Percentiles rank a stretch among this genome's conserved stretches.
These are phyloP conservation scores for Aspergillus haitiensis DNA, from an alignment of 495 filamentous ascomycete genomes.

Conservation along the genomic window DNA sequence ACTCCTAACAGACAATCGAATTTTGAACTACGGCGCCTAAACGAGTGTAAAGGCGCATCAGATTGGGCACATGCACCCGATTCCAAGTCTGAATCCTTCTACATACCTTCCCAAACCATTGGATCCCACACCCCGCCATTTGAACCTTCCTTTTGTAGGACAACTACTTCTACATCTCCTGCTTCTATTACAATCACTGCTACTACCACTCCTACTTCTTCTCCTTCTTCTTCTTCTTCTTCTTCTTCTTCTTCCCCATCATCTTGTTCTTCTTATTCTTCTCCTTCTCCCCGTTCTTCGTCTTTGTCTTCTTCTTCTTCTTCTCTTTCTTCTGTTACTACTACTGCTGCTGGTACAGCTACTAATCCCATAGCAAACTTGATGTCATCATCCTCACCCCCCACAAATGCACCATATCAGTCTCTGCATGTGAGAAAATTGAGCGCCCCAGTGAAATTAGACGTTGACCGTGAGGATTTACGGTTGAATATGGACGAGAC, in stretches of 20 bases:
- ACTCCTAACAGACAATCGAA: constrained; percentile 18
- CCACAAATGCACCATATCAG: constrained; percentile 27
- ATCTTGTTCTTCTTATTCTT: no score
- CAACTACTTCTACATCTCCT: not conserved
- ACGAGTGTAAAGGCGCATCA: constrained; percentile 11
- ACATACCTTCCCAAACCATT: constrained; percentile 10
- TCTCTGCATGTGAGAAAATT: constrained; percentile 20
- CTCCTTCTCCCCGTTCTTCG: no score
- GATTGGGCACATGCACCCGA: constrained; percentile 18
- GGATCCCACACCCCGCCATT: constrained; percentile 15
- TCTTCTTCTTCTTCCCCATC: no score
- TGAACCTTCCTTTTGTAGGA: constrained; percentile 6
- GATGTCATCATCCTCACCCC: constrained; percentile 27
- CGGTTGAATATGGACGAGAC: constrained; percentile 23
- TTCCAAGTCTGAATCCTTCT: constrained; percentile 9
- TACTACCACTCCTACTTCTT: no score
- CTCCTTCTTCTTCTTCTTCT: no score
- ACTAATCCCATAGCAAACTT: constrained; percentile 15
- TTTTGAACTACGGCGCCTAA: constrained; percentile 17
- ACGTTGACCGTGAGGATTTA: constrained; percentile 21
- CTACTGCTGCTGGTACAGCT: not conserved
- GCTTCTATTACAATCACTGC: no score
- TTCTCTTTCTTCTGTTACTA: no score
- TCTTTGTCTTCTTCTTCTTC: no score
- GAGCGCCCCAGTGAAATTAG: constrained; percentile 17